Conservation (phyloP, 768 basidiomycete genomes). For the Exsudoporus frostii region DNA sequence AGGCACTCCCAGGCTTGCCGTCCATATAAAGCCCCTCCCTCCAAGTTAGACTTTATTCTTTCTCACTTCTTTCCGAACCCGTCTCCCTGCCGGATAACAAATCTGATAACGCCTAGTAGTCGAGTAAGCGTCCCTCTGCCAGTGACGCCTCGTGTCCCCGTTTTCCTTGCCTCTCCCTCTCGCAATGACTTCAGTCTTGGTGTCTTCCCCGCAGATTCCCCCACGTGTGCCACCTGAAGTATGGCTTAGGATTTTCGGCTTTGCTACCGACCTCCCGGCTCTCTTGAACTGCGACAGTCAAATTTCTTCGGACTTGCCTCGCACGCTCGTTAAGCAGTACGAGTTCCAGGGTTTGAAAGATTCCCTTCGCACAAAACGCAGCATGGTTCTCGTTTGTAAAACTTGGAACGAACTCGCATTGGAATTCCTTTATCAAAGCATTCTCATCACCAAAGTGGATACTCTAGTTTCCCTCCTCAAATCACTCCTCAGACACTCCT, state of each 20-base stretch:
- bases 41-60: background rate
- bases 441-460: constrained; percentile 21
- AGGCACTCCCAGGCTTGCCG: constrained; percentile 15
- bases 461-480: constrained; percentile 13
- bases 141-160: background rate
- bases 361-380: constrained; percentile 24
- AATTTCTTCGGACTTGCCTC: constrained; percentile 19
- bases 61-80: background rate
- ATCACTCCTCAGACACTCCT: constrained; percentile 10
- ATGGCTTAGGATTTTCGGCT: constrained; percentile 27
- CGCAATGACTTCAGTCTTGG: constrained; percentile 11
- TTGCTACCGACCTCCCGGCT: constrained; percentile 14
- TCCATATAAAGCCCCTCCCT: constrained; percentile 9
- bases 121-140: background rate
- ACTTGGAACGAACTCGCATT: constrained; percentile 21
- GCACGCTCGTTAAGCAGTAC: constrained; percentile 10
- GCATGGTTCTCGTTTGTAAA: constrained; percentile 23
- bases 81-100: background rate
- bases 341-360: constrained; percentile 16
- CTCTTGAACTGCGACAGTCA: constrained; percentile 10
- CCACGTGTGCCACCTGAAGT: constrained; percentile 26
- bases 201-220: background rate
- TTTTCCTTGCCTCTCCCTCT: background rate
- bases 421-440: constrained; percentile 22
- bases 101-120: background rate